Evolutionary conservation across 192 early-diverging fungal species (phyloP), one percentile per base, ranked within the genome.

Genomic region (Coemansia sp.): DNA sequence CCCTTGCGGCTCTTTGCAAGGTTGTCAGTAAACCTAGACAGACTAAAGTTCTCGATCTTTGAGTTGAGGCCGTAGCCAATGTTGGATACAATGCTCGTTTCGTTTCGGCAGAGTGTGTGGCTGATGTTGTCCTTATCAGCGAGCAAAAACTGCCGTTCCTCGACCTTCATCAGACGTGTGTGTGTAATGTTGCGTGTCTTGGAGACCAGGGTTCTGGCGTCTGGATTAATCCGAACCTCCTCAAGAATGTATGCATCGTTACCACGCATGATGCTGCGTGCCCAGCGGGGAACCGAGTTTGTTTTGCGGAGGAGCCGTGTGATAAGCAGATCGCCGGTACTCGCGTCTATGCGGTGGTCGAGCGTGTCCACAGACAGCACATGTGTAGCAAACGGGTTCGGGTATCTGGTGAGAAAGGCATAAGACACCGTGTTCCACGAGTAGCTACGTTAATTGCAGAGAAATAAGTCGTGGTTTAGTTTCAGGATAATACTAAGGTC

Each of bases 381-480:
- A 77, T 99, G 97, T 9, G 86, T 83, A 4, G 97, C 91, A 74
- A 93, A 96, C 22, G 97, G 97, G 71, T 99, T 99, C 45, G 97
- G 97, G 80, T 99, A 99, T 43, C 96, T 89, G 64, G 90, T 73
- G 84, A 88, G 94, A 56, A 97, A 91, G 18, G 94, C 94, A 54
- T 83, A 84, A 10, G 94, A 91, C 50, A 98, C 91, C 53, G 83
- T 87, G 34, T 82, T 80, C 92, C 91, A 94, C 39, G 87, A 82
- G 60, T 87, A 78, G 18, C 76, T 79, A 78, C 62, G 61, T 55
- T 54, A 39, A 12, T 10, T 19, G 0, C 45, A 59, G 23, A 41
- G 42, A 33, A 17, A 44, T 12, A 55, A 21, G 44, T 12, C 9
- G 19, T 38, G n/a, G 38, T 10, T n/a, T n/a, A n/a, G 43, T 5